Base-by-base conservation (phyloP, 2,329 filamentous ascomycete genomes). In the Claviceps sorghi region DNA sequence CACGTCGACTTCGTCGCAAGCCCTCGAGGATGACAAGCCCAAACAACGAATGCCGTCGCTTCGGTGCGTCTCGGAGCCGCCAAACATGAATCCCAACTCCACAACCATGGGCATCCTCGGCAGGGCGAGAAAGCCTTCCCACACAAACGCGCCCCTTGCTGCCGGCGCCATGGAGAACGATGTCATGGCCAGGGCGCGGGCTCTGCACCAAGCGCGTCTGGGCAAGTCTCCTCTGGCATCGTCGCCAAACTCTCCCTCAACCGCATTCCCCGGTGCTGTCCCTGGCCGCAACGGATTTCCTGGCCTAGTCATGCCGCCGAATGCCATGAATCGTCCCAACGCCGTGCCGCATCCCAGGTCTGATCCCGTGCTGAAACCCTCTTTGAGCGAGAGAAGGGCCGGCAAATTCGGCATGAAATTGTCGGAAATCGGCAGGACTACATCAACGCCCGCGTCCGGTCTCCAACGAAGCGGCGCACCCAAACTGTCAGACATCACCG, bases 31-130 rank as follows among this genome's bases (percentile, higher is more conserved):
- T 41, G 64, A 67, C 52, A 55, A 59, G 40, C 71, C 73, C 52
- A 71, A n/a, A n/a, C n/a, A 77, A 64, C 68, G 80, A 65, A 62
- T 82, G 53, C 75, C 80, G 21, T 79, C 79, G 5, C 65, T 82
- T 43, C 78, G 81, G 59, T 78, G 79, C 47, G 67, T 78, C 21
- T 80, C 82, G 51, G 78, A 83, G 49, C 70, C 81, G 21, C 70
- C 73, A 57, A 72, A 70, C 52, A 89, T 95, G 80, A 87, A 80
- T 52, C 71, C 84, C 7, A 89, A 82, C n/a, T 95, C 89, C n/a
- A 93, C 85, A 30, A 83, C 87, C 42, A 73, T 90, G 4, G 88
- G 88, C 42, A 78, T 86, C 53, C 72, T 95, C 61, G 88, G 83
- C 66, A 79, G 70, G 58, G 80, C 78, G 4, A 72, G 80, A 54